These are phyloP conservation scores for Sugiyamaella novakii DNA, from an alignment of 1,139 yeast genomes.

Conservation along the genomic window DNA sequence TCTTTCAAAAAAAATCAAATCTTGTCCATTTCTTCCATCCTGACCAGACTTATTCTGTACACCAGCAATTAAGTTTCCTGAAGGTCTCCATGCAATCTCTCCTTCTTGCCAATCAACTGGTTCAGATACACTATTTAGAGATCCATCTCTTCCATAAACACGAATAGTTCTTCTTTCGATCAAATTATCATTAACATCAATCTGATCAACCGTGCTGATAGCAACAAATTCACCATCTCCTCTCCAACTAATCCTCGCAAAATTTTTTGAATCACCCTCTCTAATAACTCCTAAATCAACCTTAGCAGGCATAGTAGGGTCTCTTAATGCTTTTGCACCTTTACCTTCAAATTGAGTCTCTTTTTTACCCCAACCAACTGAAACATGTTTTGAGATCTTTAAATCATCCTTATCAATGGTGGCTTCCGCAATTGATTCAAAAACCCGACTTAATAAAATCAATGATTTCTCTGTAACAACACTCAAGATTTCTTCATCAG, in stretches of 20 bases:
- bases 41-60: constrained; percentile 57
- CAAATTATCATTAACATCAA: constrained; percentile 43
- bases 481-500: constrained; percentile 84
- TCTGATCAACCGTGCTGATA: constrained; percentile 62
- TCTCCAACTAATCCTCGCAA: constrained; percentile 74
- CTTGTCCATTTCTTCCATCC: constrained; percentile 27
- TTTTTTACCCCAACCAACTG: constrained; percentile 98
- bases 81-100: constrained; percentile 83
- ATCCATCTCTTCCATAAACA: constrained; percentile 76
- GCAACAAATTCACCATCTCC: constrained; percentile 90
- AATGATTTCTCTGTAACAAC: constrained; percentile 62
- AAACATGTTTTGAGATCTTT: constrained; percentile 76
- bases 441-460: constrained; percentile 68
- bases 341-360: constrained; percentile 97
- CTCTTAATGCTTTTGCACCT: constrained; percentile 73
- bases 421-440: constrained; percentile 78
- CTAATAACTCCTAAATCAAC: constrained; percentile 64
- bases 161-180: constrained; percentile 74
- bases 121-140: constrained; percentile 81
- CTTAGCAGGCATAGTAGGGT: constrained; percentile 86
- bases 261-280: constrained; percentile 55
- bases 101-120: constrained; percentile 84
- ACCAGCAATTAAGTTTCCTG: constrained; percentile 84
- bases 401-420: constrained; percentile 64
- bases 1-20: constrained; percentile 75